A percentile compares a stretch with the other conserved stretches of the same genome.
These are phyloP conservation scores for Ettlia oleoabundans DNA, from an alignment of 139 green algal species.

Conservation along the genomic window DNA sequence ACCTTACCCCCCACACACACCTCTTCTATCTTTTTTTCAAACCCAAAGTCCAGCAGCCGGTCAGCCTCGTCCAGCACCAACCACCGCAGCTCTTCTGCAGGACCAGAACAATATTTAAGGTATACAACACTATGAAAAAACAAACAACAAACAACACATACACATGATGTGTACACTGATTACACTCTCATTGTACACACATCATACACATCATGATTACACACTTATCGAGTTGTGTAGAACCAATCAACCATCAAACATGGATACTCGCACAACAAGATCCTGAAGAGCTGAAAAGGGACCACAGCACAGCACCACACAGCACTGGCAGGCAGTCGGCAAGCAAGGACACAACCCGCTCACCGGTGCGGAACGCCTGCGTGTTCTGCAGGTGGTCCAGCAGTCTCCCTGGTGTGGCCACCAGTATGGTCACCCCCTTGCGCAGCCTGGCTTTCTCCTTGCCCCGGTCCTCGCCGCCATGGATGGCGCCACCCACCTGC, in stretches of 20 bases:
- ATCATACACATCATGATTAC: too few relatives aligned
- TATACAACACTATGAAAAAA: too few relatives aligned
- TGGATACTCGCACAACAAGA: too few relatives aligned
- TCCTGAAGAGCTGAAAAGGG: too few relatives aligned
- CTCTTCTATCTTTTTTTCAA: constrained; percentile 82
- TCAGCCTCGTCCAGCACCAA: constrained; percentile 95
- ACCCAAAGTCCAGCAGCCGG: constrained; percentile 93
- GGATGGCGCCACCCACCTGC: constrained; percentile 46
- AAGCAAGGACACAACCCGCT: background rate
- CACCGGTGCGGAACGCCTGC: constrained; percentile 10
- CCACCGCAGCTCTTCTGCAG: constrained; percentile 67
- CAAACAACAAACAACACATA: too few relatives aligned
- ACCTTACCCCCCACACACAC: background rate
- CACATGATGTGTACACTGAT: too few relatives aligned
- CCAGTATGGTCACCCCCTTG: constrained; percentile 89
- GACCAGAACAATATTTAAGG: background rate
- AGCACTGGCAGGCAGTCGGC: too few relatives aligned
- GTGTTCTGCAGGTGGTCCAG: constrained; percentile 88
- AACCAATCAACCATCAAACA: too few relatives aligned
- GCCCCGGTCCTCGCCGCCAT: constrained; percentile 86
- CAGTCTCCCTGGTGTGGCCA: constrained; percentile 89
- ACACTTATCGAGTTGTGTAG: too few relatives aligned
- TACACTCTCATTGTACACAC: too few relatives aligned
- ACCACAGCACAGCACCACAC: too few relatives aligned
- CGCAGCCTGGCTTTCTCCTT: constrained; percentile 96